These are phyloP conservation scores for Dalechampia spathulata DNA, from an alignment of 441 rosid genomes.

Conservation along the genomic window DNA sequence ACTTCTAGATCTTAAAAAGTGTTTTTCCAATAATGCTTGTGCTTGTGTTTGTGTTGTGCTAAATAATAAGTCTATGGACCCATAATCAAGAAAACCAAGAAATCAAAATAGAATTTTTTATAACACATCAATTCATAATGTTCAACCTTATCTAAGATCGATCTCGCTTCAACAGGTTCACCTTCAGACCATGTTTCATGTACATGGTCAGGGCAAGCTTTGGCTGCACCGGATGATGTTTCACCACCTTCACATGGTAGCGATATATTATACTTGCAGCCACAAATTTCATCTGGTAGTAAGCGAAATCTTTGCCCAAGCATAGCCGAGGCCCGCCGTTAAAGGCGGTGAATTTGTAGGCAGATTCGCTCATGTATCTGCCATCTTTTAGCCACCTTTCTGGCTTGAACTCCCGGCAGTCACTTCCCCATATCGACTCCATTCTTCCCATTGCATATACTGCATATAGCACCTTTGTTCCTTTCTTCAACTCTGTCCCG, in stretches of 20 bases:
- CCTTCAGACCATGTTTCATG: constrained; percentile 84
- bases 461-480: constrained; percentile 82
- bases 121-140: too few species aligned
- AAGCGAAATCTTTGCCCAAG: constrained; percentile 84
- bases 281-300: constrained; percentile 75
- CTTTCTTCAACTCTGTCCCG: constrained; percentile 67
- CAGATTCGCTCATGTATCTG: constrained; percentile 68
- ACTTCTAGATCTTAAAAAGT: too few species aligned
- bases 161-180: constrained; percentile 39
- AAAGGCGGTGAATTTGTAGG: constrained; percentile 86
- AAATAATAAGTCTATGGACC: too few species aligned
- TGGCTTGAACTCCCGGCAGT: constrained; percentile 74
- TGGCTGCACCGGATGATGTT: constrained; percentile 52
- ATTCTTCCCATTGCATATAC: constrained; percentile 87
- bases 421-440: constrained; percentile 91
- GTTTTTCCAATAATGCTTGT: too few species aligned
- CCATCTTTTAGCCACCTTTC: constrained; percentile 88
- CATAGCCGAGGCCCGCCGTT: constrained; percentile 87
- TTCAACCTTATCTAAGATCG: too few species aligned
- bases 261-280: constrained; percentile 67
- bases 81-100: too few species aligned
- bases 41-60: too few species aligned
- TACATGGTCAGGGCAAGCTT: constrained; percentile 89
- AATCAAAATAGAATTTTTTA: too few species aligned
- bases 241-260: constrained; percentile 46